These are phyloP conservation scores for Amoebophrya sp. DNA, from an alignment of 169 alveolate species.

Conservation along the genomic window DNA sequence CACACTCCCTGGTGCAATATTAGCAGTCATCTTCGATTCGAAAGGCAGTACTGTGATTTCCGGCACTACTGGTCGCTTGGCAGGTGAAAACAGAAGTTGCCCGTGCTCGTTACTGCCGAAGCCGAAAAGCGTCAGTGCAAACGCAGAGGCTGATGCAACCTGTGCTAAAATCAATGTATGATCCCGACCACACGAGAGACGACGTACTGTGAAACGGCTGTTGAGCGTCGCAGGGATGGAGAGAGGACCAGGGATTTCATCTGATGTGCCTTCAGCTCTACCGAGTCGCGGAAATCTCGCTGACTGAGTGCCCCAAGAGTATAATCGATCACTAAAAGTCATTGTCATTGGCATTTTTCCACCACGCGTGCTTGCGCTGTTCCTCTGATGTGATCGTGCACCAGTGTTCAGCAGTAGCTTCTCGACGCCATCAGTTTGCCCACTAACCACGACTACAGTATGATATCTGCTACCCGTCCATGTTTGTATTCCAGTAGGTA, in stretches of 20 bases:
- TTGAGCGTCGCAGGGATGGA: neutral
- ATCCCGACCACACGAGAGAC: neutral
- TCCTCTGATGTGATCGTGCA: too few species aligned
- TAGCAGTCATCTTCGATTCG: too few species aligned
- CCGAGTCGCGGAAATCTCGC: neutral
- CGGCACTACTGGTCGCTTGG: neutral
- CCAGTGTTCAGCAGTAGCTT: too few species aligned
- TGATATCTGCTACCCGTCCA: too few species aligned
- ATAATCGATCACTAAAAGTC: too few species aligned
- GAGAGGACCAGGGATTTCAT: neutral
- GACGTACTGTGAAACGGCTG: neutral
- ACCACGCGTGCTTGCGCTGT: too few species aligned
- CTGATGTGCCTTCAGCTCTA: neutral
- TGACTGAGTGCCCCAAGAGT: neutral
- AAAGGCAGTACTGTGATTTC: too few species aligned
- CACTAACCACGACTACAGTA: too few species aligned
- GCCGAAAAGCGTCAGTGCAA: neutral
- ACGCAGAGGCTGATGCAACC: neutral
- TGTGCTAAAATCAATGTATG: neutral
- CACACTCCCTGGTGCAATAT: too few species aligned
- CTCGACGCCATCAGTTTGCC: too few species aligned
- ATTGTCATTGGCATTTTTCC: too few species aligned
- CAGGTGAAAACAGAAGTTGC: neutral
- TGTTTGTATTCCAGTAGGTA: too few species aligned
- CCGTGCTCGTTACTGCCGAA: neutral